Base-by-base conservation (phyloP, 1,284 basidiomycete genomes). In the Apiotrichum siamense region DNA sequence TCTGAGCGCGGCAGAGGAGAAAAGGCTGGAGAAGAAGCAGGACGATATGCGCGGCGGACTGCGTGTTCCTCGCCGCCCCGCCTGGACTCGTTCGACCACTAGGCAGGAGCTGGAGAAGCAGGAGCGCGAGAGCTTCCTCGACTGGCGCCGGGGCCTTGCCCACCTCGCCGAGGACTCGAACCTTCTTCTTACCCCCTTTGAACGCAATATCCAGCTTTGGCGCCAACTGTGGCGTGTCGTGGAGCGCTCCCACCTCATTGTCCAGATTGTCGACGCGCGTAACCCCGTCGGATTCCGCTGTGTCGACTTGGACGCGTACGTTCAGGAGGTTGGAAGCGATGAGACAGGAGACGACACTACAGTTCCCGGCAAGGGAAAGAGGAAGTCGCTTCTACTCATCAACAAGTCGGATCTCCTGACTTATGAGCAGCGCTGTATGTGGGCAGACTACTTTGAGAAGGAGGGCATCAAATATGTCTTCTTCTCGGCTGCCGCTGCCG, bases 331-430 rank as follows among this genome's bases (percentile, higher is more conserved):
- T 1, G 88, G 89, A 85, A 64, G 82, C 86, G 87, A 85, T 7
- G 29, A 23, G 13, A 21, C 23, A 3, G 57, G 37, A 20, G 86
- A 87, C 66, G 77, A 80, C 6, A 86, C 84, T 6, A 86, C 85
- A 3, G 65, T 73, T 3, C 66, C 70, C 0, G 87, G 87, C 0
- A 82, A 79, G 61, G 85, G 85, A 11, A 74, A 74, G 66, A 78
- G 93, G 63, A 82, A 78, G 66, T 88, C 80, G 63, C 74, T 98
- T 62, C 74, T 99, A 36, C 79, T 98, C 49, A 88, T 98, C 72
- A 99, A 99, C 75, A 98, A 99, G 75, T 83, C 94, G 3, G 96
- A 99, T 77, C 75, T 99, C 44, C 76, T 99, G 57, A 96, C 90
- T 15, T 78, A 81, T 7, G 80, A 84, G 52, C 96, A 98, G 76